These are phyloP conservation scores for Eimeria necatrix DNA, from an alignment of 169 alveolate species.

Conservation along the genomic window DNA sequence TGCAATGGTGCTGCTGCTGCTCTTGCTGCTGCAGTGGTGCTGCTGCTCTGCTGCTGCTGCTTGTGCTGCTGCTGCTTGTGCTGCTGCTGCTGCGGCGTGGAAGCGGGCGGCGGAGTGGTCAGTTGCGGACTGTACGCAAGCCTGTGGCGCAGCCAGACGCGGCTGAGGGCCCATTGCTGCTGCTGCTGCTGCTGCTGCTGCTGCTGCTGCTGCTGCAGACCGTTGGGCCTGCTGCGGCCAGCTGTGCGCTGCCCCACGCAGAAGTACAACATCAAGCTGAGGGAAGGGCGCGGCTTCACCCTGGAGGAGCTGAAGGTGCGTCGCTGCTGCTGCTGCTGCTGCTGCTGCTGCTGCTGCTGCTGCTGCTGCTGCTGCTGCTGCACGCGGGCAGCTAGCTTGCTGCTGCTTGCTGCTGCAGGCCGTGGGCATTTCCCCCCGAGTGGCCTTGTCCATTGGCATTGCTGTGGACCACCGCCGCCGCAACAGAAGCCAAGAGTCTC, in stretches of 20 bases:
- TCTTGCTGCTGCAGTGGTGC: too few species aligned
- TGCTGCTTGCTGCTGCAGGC: constrained; percentile 63
- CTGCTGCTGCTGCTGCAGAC: constrained; percentile 85
- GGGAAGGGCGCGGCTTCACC: constrained; percentile 99
- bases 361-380: neutral
- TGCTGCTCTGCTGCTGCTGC: too few species aligned
- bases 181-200: too few species aligned
- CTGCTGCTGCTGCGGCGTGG: too few species aligned
- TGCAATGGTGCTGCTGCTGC: too few species aligned
- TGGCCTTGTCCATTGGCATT: constrained; percentile 99
- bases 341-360: neutral
- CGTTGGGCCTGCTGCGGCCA: constrained; percentile 96
- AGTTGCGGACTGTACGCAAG: too few species aligned
- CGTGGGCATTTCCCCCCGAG: constrained; percentile 96
- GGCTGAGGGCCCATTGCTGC: too few species aligned
- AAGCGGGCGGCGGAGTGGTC: too few species aligned
- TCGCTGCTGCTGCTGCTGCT: neutral
- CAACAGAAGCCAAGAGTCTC: constrained; percentile 96
- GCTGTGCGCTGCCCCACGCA: constrained; percentile 97
- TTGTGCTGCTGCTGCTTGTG: too few species aligned
- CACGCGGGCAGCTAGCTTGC: too few species aligned
- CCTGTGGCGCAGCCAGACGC: too few species aligned
- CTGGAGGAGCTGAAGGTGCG: constrained; percentile 97
- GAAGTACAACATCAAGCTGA: constrained; percentile 97
- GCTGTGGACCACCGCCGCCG: constrained; percentile 99